Base-by-base conservation (phyloP, 306 rosid genomes). In the Canavalia gladiata region DNA sequence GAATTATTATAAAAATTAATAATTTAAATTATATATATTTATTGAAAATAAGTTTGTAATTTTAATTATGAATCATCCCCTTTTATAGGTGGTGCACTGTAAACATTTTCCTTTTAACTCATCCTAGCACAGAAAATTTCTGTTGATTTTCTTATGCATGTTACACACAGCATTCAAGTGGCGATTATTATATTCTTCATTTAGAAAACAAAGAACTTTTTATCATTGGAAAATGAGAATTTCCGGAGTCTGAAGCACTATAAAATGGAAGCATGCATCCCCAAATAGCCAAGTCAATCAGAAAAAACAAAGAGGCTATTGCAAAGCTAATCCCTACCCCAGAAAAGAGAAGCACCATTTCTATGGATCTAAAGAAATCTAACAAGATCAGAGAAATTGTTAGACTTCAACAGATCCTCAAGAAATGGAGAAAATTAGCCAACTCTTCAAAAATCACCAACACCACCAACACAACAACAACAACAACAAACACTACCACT, bases 391-490 rank as follows among this genome's bases (percentile, higher is more conserved):
- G 92, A 76, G 97, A 94, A 37, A 94, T 92, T 63, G 97, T 92
- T 62, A 91, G 98, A 87, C 98, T 94, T 84, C 98, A 89, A 69
- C 97, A 92, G 85, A 94, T 94, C 93, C 90, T 94, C 7, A 94
- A 90, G 91, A 94, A 94, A 74, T 92, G 98, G 98, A 88, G 97
- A 86, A 92, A 82, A 84, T 68, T 85, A 12, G 97, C 97, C 5
- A 90, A 77, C 81, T 71, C 94, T 2, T 84, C 97, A 11, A 95
- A 91, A 68, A 43, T 74, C 33, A 69, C 7, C 37, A 47, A 1
- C 39, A 42, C 12, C 9, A 34, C 7, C 68, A 79, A 8, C 84
- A 60, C 51, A 59, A 11, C 67, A 1, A 12, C 0, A 7, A 33
- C 67, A 0, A 4, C 67, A 2, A 43, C 42, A 39, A 56, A 45